phyloP scores from a whole-genome alignment of 139 green algal species.

The Ettlia oleoabundans region DNA sequence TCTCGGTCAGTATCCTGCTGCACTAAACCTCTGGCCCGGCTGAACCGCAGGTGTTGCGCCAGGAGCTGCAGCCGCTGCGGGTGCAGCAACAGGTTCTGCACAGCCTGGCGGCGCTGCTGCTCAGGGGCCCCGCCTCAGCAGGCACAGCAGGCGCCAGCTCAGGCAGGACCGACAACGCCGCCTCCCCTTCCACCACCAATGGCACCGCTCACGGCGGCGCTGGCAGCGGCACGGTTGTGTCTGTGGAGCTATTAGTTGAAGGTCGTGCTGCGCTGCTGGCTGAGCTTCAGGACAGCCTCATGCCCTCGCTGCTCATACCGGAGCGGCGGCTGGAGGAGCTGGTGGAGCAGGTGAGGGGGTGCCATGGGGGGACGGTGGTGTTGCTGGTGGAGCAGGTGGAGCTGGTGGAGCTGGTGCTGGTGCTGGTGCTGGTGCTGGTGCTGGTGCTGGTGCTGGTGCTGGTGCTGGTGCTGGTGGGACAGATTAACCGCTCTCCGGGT shows the following conservation, averaged over 20 bases:
- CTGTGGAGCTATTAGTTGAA: slow-evolving; percentile 6
- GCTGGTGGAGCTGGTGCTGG: no score
- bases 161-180: background rate
- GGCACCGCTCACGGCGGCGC: background rate
- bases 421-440: no score
- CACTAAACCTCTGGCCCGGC: background rate
- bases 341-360: slow-evolving; percentile 64
- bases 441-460: no score
- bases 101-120: slow-evolving; percentile 42
- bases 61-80: slow-evolving; percentile 55
- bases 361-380: no score
- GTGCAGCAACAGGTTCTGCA: slow-evolving; percentile 47
- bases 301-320: slow-evolving; percentile 69
- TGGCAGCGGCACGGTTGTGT: no score
- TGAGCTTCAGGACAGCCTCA: slow-evolving; percentile 43
- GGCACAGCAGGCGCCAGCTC: background rate
- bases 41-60: slow-evolving; percentile 47
- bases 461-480: no score
- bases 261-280: slow-evolving; percentile 43
- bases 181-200: background rate
- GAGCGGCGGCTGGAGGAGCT: slow-evolving; percentile 75
- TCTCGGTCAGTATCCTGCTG: no score
- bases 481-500: no score
- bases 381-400: no score
- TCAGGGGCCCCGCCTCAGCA: background rate